phyloP scores from a whole-genome alignment of 2,329 filamentous ascomycete species.

The Aspergillus arachidicola region DNA sequence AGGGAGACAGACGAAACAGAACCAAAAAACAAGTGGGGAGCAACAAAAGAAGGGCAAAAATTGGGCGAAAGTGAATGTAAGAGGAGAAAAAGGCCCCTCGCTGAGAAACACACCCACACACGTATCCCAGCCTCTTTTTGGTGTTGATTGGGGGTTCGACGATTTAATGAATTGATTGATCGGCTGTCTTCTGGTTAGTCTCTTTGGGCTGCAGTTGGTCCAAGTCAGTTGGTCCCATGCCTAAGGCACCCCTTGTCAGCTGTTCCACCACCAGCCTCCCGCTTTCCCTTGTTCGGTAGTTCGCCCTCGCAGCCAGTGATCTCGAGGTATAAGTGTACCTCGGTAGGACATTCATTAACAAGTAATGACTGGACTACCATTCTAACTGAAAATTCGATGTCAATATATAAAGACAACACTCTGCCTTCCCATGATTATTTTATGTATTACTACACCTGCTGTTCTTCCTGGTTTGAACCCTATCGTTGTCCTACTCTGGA shows the following conservation, averaged over 20 bases:
- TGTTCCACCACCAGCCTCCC: slow-evolving; percentile 2
- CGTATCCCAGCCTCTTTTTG: slow-evolving; percentile 5
- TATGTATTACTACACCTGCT: neutral
- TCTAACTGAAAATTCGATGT: neutral
- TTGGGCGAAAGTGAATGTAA: slow-evolving; percentile 2
- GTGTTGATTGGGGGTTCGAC: neutral
- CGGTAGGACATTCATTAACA: neutral
- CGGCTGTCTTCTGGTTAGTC: neutral
- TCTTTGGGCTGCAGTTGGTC: neutral
- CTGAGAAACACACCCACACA: neutral
- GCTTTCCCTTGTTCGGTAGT: neutral
- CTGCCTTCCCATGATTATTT: neutral
- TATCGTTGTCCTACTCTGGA: neutral
- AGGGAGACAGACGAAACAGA: slow-evolving; percentile 14
- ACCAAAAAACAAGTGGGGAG: neutral
- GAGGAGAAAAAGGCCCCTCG: neutral
- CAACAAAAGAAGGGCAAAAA: slow-evolving; percentile 6
- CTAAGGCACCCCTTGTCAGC: slow-evolving; percentile 1
- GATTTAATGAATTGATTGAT: slow-evolving; percentile 1
- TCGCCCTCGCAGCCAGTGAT: too few relatives aligned
- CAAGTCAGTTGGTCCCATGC: neutral
- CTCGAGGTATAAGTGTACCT: neutral
- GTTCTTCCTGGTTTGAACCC: neutral
- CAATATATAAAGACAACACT: neutral
- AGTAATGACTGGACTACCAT: neutral